phyloP scores from a whole-genome alignment of 2,329 filamentous ascomycete genomes.

The Fusarium tuaranense region DNA sequence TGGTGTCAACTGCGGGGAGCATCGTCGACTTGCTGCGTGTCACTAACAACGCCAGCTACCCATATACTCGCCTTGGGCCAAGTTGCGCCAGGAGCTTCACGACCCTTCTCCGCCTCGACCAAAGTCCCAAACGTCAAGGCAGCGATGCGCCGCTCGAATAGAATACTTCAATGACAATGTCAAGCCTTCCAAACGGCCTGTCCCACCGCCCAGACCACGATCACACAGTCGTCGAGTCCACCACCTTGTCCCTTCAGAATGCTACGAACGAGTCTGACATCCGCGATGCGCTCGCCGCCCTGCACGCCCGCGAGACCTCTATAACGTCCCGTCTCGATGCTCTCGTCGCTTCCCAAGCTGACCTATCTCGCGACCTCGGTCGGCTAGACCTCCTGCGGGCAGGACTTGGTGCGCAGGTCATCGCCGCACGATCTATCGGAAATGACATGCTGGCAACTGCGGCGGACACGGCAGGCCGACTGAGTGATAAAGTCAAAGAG shows the following conservation, averaged over 20 bases:
- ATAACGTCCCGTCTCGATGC: constrained; percentile 81
- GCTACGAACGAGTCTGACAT: constrained; percentile 83
- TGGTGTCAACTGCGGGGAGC: constrained; percentile 36
- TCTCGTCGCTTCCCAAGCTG: constrained; percentile 84
- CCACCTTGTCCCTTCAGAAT: constrained; percentile 66
- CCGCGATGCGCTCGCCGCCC: constrained; percentile 77
- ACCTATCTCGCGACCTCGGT: constrained; percentile 86
- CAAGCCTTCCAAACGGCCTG: constrained; percentile 59
- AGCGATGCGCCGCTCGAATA: constrained; percentile 58
- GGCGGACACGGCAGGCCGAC: constrained; percentile 84
- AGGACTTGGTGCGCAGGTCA: constrained; percentile 86
- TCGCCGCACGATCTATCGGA: constrained; percentile 84
- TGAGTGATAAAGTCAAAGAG: constrained; percentile 87
- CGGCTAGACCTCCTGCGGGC: constrained; percentile 91
- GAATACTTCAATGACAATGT: constrained; percentile 59
- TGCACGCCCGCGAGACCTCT: constrained; percentile 80
- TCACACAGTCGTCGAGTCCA: constrained; percentile 45
- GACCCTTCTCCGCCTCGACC: constrained; percentile 19
- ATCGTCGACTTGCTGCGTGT: constrained; percentile 38
- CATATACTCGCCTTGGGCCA: constrained; percentile 15
- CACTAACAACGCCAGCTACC: constrained; percentile 34
- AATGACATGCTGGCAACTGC: constrained; percentile 92
- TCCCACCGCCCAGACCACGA: constrained; percentile 48
- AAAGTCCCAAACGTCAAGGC: constrained; percentile 40
- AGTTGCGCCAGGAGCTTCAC: constrained; percentile 31